Evolutionary conservation across 805 yeast species (phyloP).

Genomic region (Saccharomyces eubayanus): DNA sequence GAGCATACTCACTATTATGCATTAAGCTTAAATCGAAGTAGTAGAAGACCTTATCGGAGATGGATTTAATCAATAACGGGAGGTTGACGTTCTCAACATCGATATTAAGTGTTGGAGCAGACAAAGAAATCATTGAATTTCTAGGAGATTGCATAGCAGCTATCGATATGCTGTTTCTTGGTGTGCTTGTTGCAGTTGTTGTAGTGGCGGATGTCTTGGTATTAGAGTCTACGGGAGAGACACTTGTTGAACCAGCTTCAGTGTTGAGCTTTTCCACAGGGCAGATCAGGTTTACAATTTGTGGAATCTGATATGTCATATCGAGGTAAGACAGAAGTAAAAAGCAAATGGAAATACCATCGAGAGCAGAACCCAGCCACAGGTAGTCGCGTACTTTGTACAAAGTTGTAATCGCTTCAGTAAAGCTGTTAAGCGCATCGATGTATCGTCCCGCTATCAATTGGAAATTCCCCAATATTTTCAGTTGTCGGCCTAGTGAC

Average conservation of each 20-base stretch:
- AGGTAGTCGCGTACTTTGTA: conserved; percentile 62
- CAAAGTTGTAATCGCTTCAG: conserved; percentile 59
- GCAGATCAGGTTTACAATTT: conserved; percentile 30
- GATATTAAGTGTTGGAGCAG: conserved; percentile 10
- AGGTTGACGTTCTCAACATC: conserved; percentile 19
- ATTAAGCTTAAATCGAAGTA: conserved; percentile 45
- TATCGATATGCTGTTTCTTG: conserved; percentile 19
- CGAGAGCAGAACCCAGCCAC: conserved; percentile 87
- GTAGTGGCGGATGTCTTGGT: background rate
- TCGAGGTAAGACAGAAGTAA: conserved; percentile 49
- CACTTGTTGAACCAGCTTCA: conserved; percentile 1
- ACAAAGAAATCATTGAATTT: conserved; percentile 30
- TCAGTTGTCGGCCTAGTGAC: conserved; percentile 65
- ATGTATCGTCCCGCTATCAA: conserved; percentile 70
- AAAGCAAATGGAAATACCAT: conserved; percentile 63
- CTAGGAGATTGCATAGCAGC: conserved; percentile 42
- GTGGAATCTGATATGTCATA: conserved; percentile 26
- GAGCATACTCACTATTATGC: conserved; percentile 66
- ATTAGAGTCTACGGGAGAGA: conserved; percentile 2
- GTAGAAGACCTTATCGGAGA: conserved; percentile 34
- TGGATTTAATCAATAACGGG: conserved; percentile 33
- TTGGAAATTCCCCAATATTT: conserved; percentile 67
- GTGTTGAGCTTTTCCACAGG: conserved; percentile 18
- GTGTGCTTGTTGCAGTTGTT: conserved; percentile 3
- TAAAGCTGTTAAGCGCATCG: conserved; percentile 63